Base-by-base conservation (phyloP, 352 stramenopile species). In the Phytophthora litchii region DNA sequence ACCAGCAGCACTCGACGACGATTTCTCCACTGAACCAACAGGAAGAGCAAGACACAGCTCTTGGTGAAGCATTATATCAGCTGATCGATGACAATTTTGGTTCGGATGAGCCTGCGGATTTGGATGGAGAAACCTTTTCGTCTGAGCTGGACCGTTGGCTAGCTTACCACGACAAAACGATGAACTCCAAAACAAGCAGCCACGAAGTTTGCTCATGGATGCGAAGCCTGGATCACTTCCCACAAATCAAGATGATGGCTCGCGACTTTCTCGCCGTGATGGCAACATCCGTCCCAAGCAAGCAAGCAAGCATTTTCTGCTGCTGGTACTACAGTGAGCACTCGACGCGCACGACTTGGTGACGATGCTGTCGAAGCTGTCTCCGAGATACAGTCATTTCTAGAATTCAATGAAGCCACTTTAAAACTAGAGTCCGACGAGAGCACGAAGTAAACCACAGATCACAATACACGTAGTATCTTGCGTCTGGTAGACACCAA, bases 201-300 rank as follows among this genome's bases (percentile, higher is more conserved):
- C 5, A 36, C 3, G 53, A 46, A 17, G 45, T 55, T 25, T 70
- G 53, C 29, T 3, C 7, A 2, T 70, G 53, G 46, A 55, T 63
- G 45, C 16, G 16, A 37, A 51, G 6, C 11, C n/a, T 41, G 6
- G 34, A 50, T 2, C 14, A 43, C 1, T 64, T 56, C 21, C 60
- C 53, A 4, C 11, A 54, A 43, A 70, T 64, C 16, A 10, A 60
- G 16, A 55, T 55, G 27, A 64, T 60, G 54, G 40, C 48, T 10
- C 35, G 47, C 1, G 45, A 69, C 16, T 60, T 48, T 35, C 49
- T 67, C 11, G 60, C 17, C 0, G 54, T 69, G 12, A 58, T 55
- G 42, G 60, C 60, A 17, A 60, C 60, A n/a, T 64, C 54, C 0
- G 60, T 60, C 32, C 47, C 59, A 3, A 67, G 51, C 13, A 34